Base-by-base conservation (phyloP, 2,329 filamentous ascomycete species). In the Trichoderma atroviride region DNA sequence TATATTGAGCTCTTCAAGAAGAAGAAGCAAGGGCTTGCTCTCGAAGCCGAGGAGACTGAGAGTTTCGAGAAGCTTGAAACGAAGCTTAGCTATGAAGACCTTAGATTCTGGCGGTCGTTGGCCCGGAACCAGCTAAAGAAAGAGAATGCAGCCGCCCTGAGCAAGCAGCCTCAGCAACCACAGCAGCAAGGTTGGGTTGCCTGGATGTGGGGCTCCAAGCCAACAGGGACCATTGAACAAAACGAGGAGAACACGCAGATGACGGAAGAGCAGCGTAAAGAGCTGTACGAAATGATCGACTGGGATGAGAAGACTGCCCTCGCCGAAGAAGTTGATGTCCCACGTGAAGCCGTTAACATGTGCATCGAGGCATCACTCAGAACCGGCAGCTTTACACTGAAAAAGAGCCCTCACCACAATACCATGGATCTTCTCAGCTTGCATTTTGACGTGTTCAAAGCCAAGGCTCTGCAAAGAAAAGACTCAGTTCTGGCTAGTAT, bases 1-100 rank as follows among this genome's bases (percentile, higher is more conserved):
- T 99, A 99, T 78, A 97, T 98, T 71, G 89, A 93, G 70, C 83
- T 99, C 1, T 99, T 98, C 87, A 99, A 98, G 81, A 97, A 97
- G 82, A 92, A 90, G 79, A 94, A 93, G 76, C 87, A 91, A 71
- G 90, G 88, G 74, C 89, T 89, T 71, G 91, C 92, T 70, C 82
- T 97, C 13, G 86, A 89, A 0, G 79, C 89, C 0, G 84, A 90
- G 9, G 96, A 99, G 74, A 84, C 80, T 1, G 89, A 91, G 56
- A 92, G 94, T 50, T 78, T 97, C 1, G 88, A 90, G 55, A 85
- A 85, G 60, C 85, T 99, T 2, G 96, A 99, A 78, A 89, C 88
- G 83, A 97, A 97, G 78, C 85, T 97, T 2, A 89, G 87, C 40
- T 99, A 99, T 77, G 96, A 99, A 79, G 96, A 99, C 77, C 85